Percentiles rank a stretch among this genome's conserved stretches.
These are phyloP conservation scores for Cladophialophora chaetospira DNA, from an alignment of 2,329 filamentous ascomycete species.

Conservation along the genomic window DNA sequence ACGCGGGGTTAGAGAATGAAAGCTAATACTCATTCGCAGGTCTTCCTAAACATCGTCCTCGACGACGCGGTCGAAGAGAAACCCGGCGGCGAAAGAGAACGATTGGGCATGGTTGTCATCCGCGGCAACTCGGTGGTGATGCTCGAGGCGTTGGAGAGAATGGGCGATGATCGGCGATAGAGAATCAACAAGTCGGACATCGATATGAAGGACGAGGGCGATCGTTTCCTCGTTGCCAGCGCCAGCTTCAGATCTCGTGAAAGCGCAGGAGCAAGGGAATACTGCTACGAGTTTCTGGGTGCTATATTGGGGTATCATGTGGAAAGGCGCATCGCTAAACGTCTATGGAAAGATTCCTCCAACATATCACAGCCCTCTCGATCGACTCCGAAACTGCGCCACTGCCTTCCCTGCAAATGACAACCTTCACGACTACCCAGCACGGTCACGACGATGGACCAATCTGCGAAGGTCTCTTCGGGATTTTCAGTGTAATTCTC, in stretches of 20 bases:
- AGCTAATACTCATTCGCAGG: too few relatives aligned
- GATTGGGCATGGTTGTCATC: conserved; percentile 93
- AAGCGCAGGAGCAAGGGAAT: neutral
- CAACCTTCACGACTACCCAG: too few relatives aligned
- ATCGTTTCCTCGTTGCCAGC: too few relatives aligned
- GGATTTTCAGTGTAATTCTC: conserved; percentile 9
- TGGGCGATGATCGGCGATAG: conserved; percentile 31
- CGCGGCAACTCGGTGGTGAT: conserved; percentile 98
- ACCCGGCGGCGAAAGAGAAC: conserved; percentile 82
- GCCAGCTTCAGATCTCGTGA: too few relatives aligned
- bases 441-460: neutral
- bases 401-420: neutral
- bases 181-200: neutral
- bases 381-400: neutral
- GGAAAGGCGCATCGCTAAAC: too few relatives aligned
- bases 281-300: too few relatives aligned
- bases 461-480: neutral
- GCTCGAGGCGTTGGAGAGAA: conserved; percentile 64
- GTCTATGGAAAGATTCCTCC: too few relatives aligned
- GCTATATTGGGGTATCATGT: too few relatives aligned
- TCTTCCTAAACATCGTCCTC: conserved; percentile 96
- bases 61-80: conserved; percentile 98
- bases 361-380: too few relatives aligned
- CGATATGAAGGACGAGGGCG: neutral
- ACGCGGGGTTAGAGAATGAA: too few relatives aligned